Evolutionary conservation across 2,329 filamentous ascomycete species (phyloP), one percentile per base, ranked within the genome.

Genomic region (Rhynchosporium agropyri): DNA sequence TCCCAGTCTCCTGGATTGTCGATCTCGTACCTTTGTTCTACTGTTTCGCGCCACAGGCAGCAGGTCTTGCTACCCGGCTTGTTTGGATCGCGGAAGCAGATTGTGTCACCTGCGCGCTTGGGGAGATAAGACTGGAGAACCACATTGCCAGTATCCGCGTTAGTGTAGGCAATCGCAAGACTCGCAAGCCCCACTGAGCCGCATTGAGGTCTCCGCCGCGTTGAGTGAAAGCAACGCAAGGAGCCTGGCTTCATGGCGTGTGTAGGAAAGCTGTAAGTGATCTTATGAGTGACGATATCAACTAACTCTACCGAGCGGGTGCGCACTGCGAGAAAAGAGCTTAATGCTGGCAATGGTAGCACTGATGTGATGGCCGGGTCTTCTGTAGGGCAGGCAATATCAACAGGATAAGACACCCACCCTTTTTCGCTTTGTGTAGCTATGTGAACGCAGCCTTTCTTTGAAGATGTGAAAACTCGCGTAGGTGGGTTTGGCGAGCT

Each of bases 1-100:
- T 87, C 84, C 89, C 89, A 92, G 0, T 77, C 73, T 0, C 89
- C 89, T 0, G 87, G 87, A 43, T 87, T 82, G n/a, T 79, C 75
- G 7, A 91, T 79, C 8, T 77, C 79, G 53, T 83, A 81, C 45
- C 77, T 80, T 2, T 79, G 74, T 67, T 85, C 81, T 15, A 77
- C 80, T 1, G 83, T 81, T 28, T 81, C 79, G 5, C 74, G 71
- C 83, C 83, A 86, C 1, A 77, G 73, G 65, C 80, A 84, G 64
- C 79, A 83, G 5, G 76, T 78, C 42, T 77, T 77, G 15, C 73
- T 76, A 0, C 75, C 75, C 1, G 77, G 74, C 0, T 75, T 76
- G 2, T 70, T 71, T 1, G 77, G 77, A 63, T 81, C 78, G 50
- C 81, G 80, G 58, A 88, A 82, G 71, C 83, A 87, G 10, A 91